These are phyloP conservation scores for Heterobasidion occidentale DNA, from an alignment of 1,284 basidiomycete genomes.

Conservation along the genomic window DNA sequence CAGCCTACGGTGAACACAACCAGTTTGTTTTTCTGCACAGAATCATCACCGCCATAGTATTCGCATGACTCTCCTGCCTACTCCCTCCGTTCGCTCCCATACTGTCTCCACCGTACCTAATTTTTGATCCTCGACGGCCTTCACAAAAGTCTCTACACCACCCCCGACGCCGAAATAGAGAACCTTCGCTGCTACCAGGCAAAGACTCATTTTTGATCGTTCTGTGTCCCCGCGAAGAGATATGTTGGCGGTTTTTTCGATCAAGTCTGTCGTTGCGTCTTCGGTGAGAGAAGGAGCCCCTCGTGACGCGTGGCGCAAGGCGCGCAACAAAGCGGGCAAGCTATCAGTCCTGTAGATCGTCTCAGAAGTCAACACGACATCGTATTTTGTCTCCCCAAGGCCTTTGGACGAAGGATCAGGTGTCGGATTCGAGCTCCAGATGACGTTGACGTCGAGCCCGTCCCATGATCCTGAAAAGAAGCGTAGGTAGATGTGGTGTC, in stretches of 20 bases:
- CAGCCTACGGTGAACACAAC: too few species aligned
- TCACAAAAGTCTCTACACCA: constrained; percentile 71
- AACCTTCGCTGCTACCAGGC: constrained; percentile 82
- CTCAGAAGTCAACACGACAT: constrained; percentile 83
- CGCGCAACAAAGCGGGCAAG: constrained; percentile 56
- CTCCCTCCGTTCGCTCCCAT: constrained; percentile 53
- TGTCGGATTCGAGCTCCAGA: background rate
- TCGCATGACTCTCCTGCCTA: constrained; percentile 39
- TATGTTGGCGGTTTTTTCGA: background rate
- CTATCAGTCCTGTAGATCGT: constrained; percentile 82
- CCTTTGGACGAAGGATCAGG: background rate
- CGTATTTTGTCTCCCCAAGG: constrained; percentile 30
- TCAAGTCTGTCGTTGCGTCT: background rate
- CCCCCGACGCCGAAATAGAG: constrained; percentile 97
- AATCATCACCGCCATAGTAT: background rate
- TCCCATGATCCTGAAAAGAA: constrained; percentile 87
- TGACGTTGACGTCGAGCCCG: constrained; percentile 30
- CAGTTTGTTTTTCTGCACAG: too few species aligned
- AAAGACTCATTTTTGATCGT: constrained; percentile 25
- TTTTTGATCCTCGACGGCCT: constrained; percentile 32
- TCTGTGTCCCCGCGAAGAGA: constrained; percentile 1
- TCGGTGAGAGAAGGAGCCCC: background rate
- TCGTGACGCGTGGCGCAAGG: constrained; percentile 34
- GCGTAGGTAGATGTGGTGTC: constrained; percentile 49
- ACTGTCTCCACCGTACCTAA: constrained; percentile 35